Percentiles rank a stretch among this genome's conserved stretches.
phyloP scores from a whole-genome alignment of 169 alveolate species.

The Fabrea salina region DNA sequence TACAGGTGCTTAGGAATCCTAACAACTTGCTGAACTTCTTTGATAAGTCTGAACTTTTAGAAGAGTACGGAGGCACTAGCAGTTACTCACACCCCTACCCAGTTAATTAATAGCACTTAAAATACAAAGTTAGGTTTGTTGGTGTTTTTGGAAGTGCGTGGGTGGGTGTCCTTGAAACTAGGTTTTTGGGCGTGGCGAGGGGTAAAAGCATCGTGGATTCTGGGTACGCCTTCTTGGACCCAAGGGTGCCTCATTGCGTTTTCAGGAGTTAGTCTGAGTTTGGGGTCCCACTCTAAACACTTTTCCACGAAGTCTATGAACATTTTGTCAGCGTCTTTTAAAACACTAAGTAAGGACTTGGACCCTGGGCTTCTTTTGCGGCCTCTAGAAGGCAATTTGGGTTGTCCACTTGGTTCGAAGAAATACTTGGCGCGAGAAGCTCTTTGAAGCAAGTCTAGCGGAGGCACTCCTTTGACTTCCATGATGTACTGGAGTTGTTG shows the following conservation, averaged over 20 bases:
- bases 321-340: conserved; percentile 45
- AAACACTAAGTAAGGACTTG: conserved; percentile 38
- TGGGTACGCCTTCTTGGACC: conserved; percentile 57
- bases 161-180: too few species aligned
- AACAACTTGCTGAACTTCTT: conserved; percentile 35
- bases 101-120: too few species aligned
- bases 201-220: background rate
- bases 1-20: conserved; percentile 36
- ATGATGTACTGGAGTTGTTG: conserved; percentile 70
- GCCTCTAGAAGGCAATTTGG: conserved; percentile 51
- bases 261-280: conserved; percentile 59
- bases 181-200: background rate
- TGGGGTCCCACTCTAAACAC: conserved; percentile 77
- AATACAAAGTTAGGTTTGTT: too few species aligned
- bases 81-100: background rate
- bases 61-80: conserved; percentile 57
- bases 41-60: conserved; percentile 38
- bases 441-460: conserved; percentile 45
- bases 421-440: conserved; percentile 61
- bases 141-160: too few species aligned
- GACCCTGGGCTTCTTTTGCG: conserved; percentile 54
- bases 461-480: conserved; percentile 76
- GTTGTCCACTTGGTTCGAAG: conserved; percentile 61
- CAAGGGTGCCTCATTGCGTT: conserved; percentile 68
- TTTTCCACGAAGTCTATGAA: conserved; percentile 56